Evolutionary conservation across 768 basidiomycete species (phyloP), one percentile per base, ranked within the genome.

Genomic region (Naematelia aurantialba): DNA sequence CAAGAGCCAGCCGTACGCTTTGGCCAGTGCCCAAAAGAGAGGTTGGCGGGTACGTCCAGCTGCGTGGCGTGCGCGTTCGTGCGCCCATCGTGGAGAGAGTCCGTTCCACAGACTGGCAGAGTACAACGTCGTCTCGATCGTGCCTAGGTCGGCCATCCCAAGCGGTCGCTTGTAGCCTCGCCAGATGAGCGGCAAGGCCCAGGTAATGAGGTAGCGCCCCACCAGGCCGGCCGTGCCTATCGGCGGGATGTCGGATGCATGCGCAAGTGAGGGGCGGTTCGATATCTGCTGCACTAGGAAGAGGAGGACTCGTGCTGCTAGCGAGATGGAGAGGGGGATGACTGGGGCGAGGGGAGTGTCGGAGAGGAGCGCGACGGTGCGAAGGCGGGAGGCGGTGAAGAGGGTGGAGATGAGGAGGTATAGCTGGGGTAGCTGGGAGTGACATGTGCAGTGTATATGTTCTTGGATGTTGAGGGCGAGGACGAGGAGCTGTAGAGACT

Each of bases 201-300:
- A 64, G 5, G 45, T 24, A 1, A 60, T 24, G 22, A 60, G 39
- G 55, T 60, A 64, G 27, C 54, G 59, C 11, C 48, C 30, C 19
- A 64, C 51, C 5, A 64, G 45, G 8, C 63, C 63, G 25, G 62
- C 57, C 2, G 55, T 60, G 14, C n/a, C 59, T 3, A 49, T 12
- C 3, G 55, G 54, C 5, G 63, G 63, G 4, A 56, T 22, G 21
- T 46, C 30, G 11, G 11, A n/a, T 22, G 52, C 55, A 26, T 60
- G 30, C 4, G 34, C 12, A 10, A 60, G 45, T 5, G 59, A 60
- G 14, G 49, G 11, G 34, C 59, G 14, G 14, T 53, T 49, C 14
- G 59, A 60, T 21, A 60, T 26, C 57, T 64, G 63, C 10, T 60
- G 51, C 17, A 52, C 13, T 19, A 56, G 19, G 58, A 63, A 63